Base-by-base conservation (phyloP, 2,329 filamentous ascomycete species). In the Cryoendolithus antarcticus region DNA sequence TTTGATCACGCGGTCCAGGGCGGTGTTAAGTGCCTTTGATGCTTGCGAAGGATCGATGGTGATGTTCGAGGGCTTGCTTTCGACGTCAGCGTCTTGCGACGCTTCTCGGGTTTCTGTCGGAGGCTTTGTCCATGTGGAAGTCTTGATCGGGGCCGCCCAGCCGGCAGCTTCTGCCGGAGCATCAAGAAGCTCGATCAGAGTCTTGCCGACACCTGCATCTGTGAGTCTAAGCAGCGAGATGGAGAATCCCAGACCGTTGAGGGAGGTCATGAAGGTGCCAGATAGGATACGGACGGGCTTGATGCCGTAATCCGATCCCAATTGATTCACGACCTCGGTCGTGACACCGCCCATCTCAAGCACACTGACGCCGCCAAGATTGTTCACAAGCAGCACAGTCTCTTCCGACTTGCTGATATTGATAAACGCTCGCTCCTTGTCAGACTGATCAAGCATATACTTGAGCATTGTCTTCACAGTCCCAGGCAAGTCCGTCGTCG, bases 301-400 rank as follows among this genome's bases (percentile, higher is more conserved):
- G 50, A 82, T 75, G 27, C 69, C 65, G 55, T 75, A 78, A 42
- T 66, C 63, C 27, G 62, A 63, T 42, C 70, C 65, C 32, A 84
- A 62, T 52, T 82, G 78, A 32, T 66, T 63, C 4, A 75, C 65
- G 5, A 81, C 72, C 56, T 82, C 78, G n/a, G 73, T 68, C 2
- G 78, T 77, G 51, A 86, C 81, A 12, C 77, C 82, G 35, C 78
- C 77, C 50, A 86, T 60, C 57, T 86, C 82, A 27, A 88, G 67
- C 19, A 74, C 71, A 52, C 77, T 82, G 28, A 86, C 75, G 10
- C 80, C 80, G 33, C 80, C 82, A 1, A 86, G 69, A 56, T 86
- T 86, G 61, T 86, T 86, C 46, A 86, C 65, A 44, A 86, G 59
- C 34, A 86, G 61, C 6, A 85, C 77, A 0, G 80, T 71, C 39